Evolutionary conservation across 768 basidiomycete genomes (phyloP).

Genomic region (Vishniacozyma victoriae): DNA sequence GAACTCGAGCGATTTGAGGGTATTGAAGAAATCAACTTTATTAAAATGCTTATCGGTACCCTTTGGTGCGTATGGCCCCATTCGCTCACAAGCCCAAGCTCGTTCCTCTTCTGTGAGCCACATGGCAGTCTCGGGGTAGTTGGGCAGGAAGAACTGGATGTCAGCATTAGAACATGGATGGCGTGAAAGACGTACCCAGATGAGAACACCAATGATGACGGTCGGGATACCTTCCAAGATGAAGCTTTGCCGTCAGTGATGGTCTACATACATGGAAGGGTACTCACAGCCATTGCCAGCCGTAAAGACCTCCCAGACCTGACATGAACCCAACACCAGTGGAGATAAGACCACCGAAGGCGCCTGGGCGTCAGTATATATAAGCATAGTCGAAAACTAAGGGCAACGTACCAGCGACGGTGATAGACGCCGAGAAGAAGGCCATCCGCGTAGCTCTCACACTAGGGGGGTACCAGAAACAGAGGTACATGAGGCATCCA

Average conservation of each 20-base stretch:
- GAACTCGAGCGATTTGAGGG: conserved; percentile 13
- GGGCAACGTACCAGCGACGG: conserved; percentile 12
- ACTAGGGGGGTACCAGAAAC: conserved; percentile 30
- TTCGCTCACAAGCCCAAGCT: conserved; percentile 3
- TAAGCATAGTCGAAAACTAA: background rate
- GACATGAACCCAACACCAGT: conserved; percentile 66
- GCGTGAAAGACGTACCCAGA: background rate
- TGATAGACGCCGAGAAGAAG: conserved; percentile 24
- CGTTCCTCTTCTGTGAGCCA: conserved; percentile 29
- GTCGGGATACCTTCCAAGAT: background rate
- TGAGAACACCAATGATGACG: background rate
- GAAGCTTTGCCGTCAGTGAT: background rate
- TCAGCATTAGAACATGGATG: conserved; percentile 26
- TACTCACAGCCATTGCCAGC: conserved; percentile 28
- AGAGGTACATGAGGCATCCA: conserved; percentile 28
- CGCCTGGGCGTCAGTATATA: conserved; percentile 2
- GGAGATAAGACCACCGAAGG: conserved; percentile 73
- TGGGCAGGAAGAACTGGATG: conserved; percentile 21
- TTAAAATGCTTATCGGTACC: conserved; percentile 26
- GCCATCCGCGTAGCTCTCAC: conserved; percentile 35
- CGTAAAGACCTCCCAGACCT: conserved; percentile 16
- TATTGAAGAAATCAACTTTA: conserved; percentile 16
- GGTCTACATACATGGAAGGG: background rate
- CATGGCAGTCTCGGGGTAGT: conserved; percentile 28
- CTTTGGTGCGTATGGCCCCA: conserved; percentile 21